A percentile compares a stretch with the other conserved stretches of the same genome.
Evolutionary conservation across 345 rosid species (phyloP).

Genomic region (Brassica carinata): DNA sequence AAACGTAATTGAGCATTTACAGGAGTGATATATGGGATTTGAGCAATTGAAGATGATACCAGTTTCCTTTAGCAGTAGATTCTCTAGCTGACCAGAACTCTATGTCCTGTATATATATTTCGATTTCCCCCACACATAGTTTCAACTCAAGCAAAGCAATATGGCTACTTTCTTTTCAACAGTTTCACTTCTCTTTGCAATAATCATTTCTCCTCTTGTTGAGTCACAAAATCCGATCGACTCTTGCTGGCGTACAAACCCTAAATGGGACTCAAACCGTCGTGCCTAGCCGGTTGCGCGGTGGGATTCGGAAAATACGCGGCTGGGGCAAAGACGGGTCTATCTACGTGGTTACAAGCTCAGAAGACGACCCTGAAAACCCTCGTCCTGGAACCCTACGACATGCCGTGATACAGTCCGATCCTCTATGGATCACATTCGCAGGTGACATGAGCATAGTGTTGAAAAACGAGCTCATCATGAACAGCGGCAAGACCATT

Average conservation of each 20-base stretch:
- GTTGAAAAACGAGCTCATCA: constrained; percentile 78
- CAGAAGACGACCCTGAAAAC: constrained; percentile 63
- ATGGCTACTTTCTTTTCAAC: constrained; percentile 45
- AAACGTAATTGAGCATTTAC: constrained; percentile 12
- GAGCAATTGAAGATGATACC: background rate
- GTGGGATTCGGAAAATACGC: constrained; percentile 78
- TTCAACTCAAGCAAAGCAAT: constrained; percentile 7
- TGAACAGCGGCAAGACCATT: constrained; percentile 87
- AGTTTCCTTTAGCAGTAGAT: background rate
- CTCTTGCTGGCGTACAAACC: constrained; percentile 74
- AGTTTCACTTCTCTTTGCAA: constrained; percentile 37
- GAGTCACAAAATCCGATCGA: constrained; percentile 62
- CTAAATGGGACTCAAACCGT: constrained; percentile 72
- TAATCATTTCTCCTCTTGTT: constrained; percentile 15
- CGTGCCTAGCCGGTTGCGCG: constrained; percentile 62
- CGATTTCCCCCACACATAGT: constrained; percentile 6
- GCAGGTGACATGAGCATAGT: constrained; percentile 73
- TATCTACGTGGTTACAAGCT: constrained; percentile 64
- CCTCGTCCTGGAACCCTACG: constrained; percentile 78
- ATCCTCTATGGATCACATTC: constrained; percentile 83
- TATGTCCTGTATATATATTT: constrained; percentile 1
- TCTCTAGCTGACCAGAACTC: background rate
- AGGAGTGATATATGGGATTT: background rate
- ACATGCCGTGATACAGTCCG: constrained; percentile 68
- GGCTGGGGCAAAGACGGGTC: constrained; percentile 71